Evolutionary conservation across 139 green algal genomes (phyloP).

Genomic region (Ettlia oleoabundans): DNA sequence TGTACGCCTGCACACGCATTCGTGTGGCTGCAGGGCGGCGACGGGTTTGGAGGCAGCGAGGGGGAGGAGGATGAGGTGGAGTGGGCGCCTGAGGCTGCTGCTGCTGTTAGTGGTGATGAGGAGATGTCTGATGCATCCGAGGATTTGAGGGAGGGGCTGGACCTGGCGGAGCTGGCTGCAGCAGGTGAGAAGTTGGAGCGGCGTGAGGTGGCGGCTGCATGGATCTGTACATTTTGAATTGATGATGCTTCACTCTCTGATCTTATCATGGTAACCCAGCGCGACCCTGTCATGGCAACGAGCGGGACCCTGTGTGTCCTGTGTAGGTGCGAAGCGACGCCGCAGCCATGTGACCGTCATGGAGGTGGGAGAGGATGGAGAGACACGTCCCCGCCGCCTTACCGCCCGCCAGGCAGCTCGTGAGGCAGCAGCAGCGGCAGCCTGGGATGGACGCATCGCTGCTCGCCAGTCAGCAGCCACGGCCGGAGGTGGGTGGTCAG

Average conservation of each 20-base stretch:
- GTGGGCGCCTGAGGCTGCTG: slow-evolving; percentile 6
- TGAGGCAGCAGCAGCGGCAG: background rate
- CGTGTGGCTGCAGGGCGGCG: too few relatives aligned
- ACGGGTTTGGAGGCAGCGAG: background rate
- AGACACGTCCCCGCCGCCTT: background rate
- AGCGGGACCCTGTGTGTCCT: background rate
- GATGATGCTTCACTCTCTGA: too few relatives aligned
- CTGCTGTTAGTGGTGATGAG: background rate
- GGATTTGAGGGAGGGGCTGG: slow-evolving; percentile 2
- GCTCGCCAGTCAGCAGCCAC: background rate
- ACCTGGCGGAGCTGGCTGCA: slow-evolving; percentile 24
- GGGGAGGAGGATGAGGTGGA: slow-evolving; percentile 1
- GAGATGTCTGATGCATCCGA: slow-evolving; percentile 7
- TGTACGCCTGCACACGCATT: too few relatives aligned
- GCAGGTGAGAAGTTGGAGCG: slow-evolving; percentile 5
- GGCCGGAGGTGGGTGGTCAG: background rate
- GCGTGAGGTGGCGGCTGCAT: too few relatives aligned
- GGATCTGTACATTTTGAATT: too few relatives aligned
- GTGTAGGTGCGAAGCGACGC: background rate
- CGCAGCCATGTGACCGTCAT: background rate
- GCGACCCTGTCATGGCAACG: too few relatives aligned
- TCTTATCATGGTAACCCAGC: too few relatives aligned
- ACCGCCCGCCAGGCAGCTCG: slow-evolving; percentile 14
- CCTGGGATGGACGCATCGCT: slow-evolving; percentile 19
- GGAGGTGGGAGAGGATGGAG: background rate